Evolutionary conservation across 192 early-diverging fungal genomes (phyloP), one percentile per base, ranked within the genome.

Genomic region (Coemansia sp.): DNA sequence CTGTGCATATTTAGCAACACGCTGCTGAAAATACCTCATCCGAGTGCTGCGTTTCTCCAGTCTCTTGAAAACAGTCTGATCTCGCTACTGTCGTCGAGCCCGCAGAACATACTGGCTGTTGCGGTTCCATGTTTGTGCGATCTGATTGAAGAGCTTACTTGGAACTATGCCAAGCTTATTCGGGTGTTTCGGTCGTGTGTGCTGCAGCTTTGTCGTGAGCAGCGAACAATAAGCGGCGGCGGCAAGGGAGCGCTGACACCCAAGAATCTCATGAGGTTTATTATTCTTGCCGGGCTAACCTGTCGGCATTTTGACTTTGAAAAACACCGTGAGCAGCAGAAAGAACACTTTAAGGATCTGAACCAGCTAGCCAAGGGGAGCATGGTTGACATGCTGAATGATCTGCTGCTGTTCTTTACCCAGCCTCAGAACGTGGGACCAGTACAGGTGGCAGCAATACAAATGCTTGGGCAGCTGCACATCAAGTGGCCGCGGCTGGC

Each of bases 261-360:
- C 22, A 75, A 81, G 23, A 82, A 74, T 46, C 57, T 85, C 17
- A 86, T 84, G 74, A 85, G 91, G 26, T 83, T 93, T n/a, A 72
- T 93, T 55, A 84, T 90, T 8, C 85, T 97, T 31, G 80, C 85
- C 8, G 88, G 89, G 12, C 69, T 91, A 44, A 60, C 92, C 5
- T 88, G 89, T 44, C 84, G 89, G 25, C 69, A 93, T 59, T 94
- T 91, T 85, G 85, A 91, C 51, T 94, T 95, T 84, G 91, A 93
- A 52, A n/a, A 64, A 42, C 67, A 83, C 22, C 72, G 76, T 5
- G 25, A 62, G 23, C 61, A 74, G 28, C 68, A 83, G 3, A 64
- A 20, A 36, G 68, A 66, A 9, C 57, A 69, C 31, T 82, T 83
- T 36, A 64, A 58, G 53, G 66, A 78, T 20, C 57, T 87, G 21